Evolutionary conservation across 2,329 filamentous ascomycete species (phyloP).

Genomic region (Harringtonia lauricola): DNA sequence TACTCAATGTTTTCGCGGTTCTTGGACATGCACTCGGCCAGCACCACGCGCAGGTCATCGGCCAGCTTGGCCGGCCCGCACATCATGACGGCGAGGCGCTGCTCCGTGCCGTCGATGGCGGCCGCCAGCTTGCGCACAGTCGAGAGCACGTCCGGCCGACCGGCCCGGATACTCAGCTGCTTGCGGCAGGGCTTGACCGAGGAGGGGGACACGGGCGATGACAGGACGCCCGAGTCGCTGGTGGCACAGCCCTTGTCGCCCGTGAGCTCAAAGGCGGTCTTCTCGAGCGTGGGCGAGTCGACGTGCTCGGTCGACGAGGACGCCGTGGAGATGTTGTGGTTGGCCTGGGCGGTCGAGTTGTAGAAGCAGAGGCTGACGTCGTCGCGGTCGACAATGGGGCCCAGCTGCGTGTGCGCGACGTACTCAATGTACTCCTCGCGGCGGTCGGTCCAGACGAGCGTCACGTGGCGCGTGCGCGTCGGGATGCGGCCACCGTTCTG

Average conservation of each 20-base stretch:
- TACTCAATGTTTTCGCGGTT: conserved; percentile 5
- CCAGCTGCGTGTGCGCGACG: conserved; percentile 2
- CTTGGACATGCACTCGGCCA: conserved; percentile 7
- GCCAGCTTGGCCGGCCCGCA: conserved; percentile 10
- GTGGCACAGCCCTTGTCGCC: background rate
- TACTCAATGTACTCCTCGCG: conserved; percentile 4
- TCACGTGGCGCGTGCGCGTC: conserved; percentile 9
- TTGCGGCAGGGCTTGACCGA: background rate
- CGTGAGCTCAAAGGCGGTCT: background rate
- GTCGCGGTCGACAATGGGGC: background rate
- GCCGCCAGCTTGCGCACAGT: conserved; percentile 1
- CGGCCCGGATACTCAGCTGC: conserved; percentile 2
- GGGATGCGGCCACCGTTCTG: background rate
- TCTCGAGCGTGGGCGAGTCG: background rate
- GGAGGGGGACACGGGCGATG: background rate
- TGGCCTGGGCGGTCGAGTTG: background rate
- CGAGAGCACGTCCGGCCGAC: conserved; percentile 8
- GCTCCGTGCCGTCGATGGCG: background rate
- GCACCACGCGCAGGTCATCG: conserved; percentile 7
- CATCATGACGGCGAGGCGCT: conserved; percentile 9
- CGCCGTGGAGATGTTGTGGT: background rate
- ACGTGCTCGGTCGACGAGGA: conserved; percentile 2
- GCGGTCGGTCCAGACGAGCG: conserved; percentile 11
- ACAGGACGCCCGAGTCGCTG: too few relatives aligned
- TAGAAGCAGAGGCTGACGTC: conserved; percentile 6